phyloP scores from a whole-genome alignment of 2,329 filamentous ascomycete genomes.

The Grosmannia clavigera region DNA sequence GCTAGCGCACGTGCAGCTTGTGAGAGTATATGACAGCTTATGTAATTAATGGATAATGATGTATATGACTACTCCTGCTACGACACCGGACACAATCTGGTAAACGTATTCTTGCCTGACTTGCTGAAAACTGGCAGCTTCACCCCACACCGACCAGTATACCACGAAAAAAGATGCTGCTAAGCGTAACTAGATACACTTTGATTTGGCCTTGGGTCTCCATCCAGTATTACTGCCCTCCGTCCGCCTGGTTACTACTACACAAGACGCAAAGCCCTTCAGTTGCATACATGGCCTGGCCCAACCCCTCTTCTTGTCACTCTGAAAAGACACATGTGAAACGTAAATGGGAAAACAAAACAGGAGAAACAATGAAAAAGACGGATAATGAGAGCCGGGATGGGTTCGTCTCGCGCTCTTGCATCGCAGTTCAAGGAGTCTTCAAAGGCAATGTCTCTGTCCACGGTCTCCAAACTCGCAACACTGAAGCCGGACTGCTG shows the following conservation, averaged over 20 bases:
- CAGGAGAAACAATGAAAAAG: background rate
- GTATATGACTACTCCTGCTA: background rate
- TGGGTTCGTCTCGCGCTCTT: background rate
- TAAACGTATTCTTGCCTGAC: background rate
- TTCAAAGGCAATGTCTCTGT: background rate
- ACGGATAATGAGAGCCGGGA: background rate
- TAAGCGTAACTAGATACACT: background rate
- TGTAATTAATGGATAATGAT: background rate
- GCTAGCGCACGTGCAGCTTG: background rate
- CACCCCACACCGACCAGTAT: background rate
- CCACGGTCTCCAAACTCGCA: background rate
- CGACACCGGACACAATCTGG: background rate
- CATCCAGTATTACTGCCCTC: background rate
- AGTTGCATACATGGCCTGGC: background rate
- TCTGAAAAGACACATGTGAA: background rate
- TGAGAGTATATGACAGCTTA: background rate
- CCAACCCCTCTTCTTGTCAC: background rate
- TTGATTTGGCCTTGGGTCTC: background rate
- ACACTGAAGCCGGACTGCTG: background rate
- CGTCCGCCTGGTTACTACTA: background rate
- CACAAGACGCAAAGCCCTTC: slow-evolving; percentile 1
- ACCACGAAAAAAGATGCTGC: background rate
- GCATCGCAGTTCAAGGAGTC: background rate
- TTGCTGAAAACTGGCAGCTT: background rate
- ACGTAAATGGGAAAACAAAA: slow-evolving; percentile 2